Conservation (phyloP, 78 protist genomes). For the Dictyostelium discoideum region DNA sequence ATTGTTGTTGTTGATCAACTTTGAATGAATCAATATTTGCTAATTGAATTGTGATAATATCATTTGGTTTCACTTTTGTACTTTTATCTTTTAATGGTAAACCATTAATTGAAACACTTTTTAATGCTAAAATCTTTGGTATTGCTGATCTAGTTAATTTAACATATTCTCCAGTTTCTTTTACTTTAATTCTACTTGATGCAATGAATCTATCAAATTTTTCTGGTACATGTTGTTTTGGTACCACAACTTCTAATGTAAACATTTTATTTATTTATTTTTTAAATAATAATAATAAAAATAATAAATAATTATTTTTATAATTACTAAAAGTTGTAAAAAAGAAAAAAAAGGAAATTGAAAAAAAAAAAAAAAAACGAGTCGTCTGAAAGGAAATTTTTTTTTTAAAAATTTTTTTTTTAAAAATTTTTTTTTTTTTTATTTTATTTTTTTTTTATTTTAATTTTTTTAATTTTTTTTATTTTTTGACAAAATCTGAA, state of each 20-base stretch:
- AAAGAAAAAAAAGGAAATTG: background rate
- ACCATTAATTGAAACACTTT: constrained; percentile 21
- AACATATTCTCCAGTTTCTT: constrained; percentile 24
- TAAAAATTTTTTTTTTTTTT: background rate
- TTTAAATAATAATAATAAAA: too few relatives aligned
- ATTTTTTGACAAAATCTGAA: background rate
- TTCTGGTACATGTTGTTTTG: constrained; percentile 57
- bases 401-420: background rate
- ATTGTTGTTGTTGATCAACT: background rate
- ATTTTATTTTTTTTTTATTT: background rate
- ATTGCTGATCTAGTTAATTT: constrained; percentile 37
- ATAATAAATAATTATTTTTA: background rate
- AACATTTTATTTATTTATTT: background rate
- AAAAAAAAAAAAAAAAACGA: background rate
- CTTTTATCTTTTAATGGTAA: constrained; percentile 27
- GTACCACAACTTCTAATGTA: constrained; percentile 61
- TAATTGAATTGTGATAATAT: background rate
- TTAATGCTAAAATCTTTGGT: constrained; percentile 8
- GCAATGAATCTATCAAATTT: constrained; percentile 41
- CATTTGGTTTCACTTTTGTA: constrained; percentile 34
- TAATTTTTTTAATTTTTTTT: background rate
- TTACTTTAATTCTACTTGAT: background rate
- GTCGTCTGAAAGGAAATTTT: background rate
- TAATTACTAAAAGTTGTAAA: background rate
- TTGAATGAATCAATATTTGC: constrained; percentile 25